Base-by-base conservation (phyloP, 1,284 basidiomycete genomes). In the Kwoniella shivajii region DNA sequence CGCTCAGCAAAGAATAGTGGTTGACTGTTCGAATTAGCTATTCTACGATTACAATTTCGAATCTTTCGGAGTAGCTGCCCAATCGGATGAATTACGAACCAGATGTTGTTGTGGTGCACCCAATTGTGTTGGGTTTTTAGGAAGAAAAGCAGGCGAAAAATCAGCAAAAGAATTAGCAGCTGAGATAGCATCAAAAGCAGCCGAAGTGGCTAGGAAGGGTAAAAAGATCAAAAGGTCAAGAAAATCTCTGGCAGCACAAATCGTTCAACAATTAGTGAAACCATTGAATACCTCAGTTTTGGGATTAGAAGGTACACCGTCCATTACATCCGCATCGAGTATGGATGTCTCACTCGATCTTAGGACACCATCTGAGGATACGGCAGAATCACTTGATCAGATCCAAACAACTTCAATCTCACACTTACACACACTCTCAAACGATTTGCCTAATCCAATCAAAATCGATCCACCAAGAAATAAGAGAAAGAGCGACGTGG, bases 41-140 rank as follows among this genome's bases (percentile, higher is more conserved):
- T 73, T 68, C 30, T 78, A 80, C 72, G 70, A 79, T 59, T 79
- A 79, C 71, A 77, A 78, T 61, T 76, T 74, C 55, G 72, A 75
- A 43, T 64, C 69, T 2, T 77, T 76, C 59, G 68, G 67, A 1
- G 66, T 68, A 22, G 63, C 61, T 6, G 64, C 53, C 11, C 57
- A 64, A 2, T 49, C 59, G 10, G 60, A 70, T 30, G 73, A 76
- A 22, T 56, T 65, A 6, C 68, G 75, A 2, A 74, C 73, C 22
- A 60, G 65, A 31, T 80, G 79, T 64, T 61, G 66, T 30, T 80
- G 79, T 50, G 78, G 77, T 1, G 73, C 78, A 1, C 56, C 66
- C 4, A 72, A 71, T 36, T 80, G 78, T 55, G 60, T 71, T 1
- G 78, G 78, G 1, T 76, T 65, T 54, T 67, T 80, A 5, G 77